phyloP scores from a whole-genome alignment of 2,329 filamentous ascomycete genomes.

The Colletotrichum paranaense region DNA sequence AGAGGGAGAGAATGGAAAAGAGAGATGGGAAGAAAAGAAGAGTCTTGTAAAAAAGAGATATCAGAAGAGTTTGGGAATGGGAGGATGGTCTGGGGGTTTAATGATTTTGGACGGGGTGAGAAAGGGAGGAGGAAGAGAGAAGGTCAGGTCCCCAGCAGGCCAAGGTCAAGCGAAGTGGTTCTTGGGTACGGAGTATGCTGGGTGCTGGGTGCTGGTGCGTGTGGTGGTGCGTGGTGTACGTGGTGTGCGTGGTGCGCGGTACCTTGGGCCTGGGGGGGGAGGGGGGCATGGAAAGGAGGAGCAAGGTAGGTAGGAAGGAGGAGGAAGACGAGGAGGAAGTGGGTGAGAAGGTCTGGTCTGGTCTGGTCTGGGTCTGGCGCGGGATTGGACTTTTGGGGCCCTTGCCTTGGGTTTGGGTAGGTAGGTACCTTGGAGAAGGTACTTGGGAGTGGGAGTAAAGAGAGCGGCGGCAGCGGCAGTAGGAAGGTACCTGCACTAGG shows the following conservation, averaged over 20 bases:
- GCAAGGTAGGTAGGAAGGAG: slow-evolving; percentile 10
- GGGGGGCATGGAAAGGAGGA: slow-evolving; percentile 18
- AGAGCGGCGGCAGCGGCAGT: slow-evolving; percentile 21
- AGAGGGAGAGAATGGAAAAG: slow-evolving; percentile 45
- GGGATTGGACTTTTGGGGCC: too few species aligned
- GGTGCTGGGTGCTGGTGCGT: slow-evolving; percentile 1
- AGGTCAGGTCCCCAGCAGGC: slow-evolving; percentile 14
- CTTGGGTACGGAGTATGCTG: neutral
- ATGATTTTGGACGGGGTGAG: slow-evolving; percentile 48
- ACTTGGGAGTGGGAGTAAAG: neutral
- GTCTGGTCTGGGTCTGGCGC: too few species aligned
- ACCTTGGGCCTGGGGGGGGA: slow-evolving; percentile 22
- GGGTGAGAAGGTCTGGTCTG: too few species aligned
- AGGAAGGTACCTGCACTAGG: neutral
- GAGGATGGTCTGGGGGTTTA: slow-evolving; percentile 53
- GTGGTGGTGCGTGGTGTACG: neutral
- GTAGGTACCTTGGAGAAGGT: too few species aligned
- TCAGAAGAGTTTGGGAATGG: slow-evolving; percentile 50
- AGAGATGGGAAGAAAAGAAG: slow-evolving; percentile 51
- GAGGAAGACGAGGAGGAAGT: neutral
- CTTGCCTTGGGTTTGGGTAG: too few species aligned
- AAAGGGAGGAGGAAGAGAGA: slow-evolving; percentile 38
- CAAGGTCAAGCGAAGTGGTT: slow-evolving; percentile 7
- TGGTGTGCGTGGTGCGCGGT: neutral
- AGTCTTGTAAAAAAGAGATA: slow-evolving; percentile 52